Base-by-base conservation (phyloP, 352 stramenopile species). In the Pythium phragmitis region DNA sequence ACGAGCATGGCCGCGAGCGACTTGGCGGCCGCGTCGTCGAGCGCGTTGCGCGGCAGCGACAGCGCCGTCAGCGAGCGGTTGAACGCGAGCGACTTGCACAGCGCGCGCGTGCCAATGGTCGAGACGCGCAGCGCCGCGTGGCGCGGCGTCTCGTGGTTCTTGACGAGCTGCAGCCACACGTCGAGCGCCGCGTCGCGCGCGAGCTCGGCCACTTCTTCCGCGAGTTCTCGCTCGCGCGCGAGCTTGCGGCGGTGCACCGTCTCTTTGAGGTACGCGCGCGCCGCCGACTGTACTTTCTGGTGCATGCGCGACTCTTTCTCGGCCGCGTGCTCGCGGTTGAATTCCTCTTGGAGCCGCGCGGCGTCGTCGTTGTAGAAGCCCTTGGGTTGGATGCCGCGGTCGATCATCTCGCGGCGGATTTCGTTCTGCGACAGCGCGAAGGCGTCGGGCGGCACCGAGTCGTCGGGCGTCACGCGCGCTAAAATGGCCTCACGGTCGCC, bases 321-420 rank as follows among this genome's bases (percentile, higher is more conserved):
- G 2, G 79, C 76, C 26, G 69, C 71, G 67, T 92, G 79, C 50
- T 92, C 82, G 50, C 79, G 75, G 57, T 91, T 84, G 65, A 91
- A 90, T 59, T 90, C 80, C 30, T 94, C 82, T 55, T 94, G 85
- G 11, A 94, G 72, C n/a, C 82, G 79, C 34, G 76, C 74, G 21
- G 82, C 85, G 65, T 94, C 82, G 66, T 94, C 85, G 61, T 92
- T 94, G 72, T 88, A 94, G 50, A 92, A 94, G 13, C 81, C 85
- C 50, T 94, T 91, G 42, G 85, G 82, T 59, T 94, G 85, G 55
- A 92, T 91, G 21, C 85, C 82, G 60, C 85, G 85, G 66, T 94
- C 85, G 53, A 92, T 86, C 77, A 92, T 88, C 80, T 93, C 84
- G 48, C 84, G 84, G 1, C 84, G 84, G 65, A 93, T 91, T 60